phyloP scores from a whole-genome alignment of 352 stramenopile species.

The Pythium phragmiticola region DNA sequence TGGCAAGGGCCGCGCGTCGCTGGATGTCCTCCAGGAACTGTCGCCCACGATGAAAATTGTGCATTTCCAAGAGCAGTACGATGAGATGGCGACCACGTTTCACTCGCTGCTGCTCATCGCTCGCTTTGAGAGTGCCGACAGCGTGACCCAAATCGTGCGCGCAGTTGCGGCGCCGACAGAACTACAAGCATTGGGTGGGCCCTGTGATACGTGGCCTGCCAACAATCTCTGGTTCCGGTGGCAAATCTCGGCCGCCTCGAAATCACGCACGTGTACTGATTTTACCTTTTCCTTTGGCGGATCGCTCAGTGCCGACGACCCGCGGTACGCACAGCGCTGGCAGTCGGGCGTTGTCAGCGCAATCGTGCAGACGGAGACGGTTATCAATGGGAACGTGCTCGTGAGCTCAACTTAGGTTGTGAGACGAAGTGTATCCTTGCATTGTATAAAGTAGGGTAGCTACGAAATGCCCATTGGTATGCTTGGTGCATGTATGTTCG shows the following conservation, averaged over 20 bases:
- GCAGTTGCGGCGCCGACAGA: neutral
- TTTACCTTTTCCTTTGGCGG: neutral
- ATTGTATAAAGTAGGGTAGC: too few species aligned
- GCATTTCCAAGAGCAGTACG: neutral
- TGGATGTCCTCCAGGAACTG: neutral
- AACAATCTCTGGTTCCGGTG: conserved; percentile 1
- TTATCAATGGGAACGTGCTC: too few species aligned
- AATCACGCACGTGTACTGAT: neutral
- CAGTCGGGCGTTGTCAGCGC: neutral
- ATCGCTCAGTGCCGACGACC: neutral
- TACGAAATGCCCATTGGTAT: too few species aligned
- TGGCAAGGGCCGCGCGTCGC: neutral
- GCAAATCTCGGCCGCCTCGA: neutral
- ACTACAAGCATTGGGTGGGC: neutral
- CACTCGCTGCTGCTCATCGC: neutral
- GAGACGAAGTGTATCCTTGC: too few species aligned
- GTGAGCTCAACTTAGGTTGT: too few species aligned
- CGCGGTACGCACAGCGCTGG: neutral
- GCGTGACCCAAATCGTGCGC: neutral
- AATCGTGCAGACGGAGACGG: neutral
- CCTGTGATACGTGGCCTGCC: neutral
- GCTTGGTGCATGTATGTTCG: too few species aligned
- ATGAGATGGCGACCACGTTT: neutral
- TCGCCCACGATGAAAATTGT: conserved; percentile 1
- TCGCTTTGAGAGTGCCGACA: neutral